Evolutionary conservation across 75 land plant genomes (phyloP).

Genomic region (Selaginella tamariscina): DNA sequence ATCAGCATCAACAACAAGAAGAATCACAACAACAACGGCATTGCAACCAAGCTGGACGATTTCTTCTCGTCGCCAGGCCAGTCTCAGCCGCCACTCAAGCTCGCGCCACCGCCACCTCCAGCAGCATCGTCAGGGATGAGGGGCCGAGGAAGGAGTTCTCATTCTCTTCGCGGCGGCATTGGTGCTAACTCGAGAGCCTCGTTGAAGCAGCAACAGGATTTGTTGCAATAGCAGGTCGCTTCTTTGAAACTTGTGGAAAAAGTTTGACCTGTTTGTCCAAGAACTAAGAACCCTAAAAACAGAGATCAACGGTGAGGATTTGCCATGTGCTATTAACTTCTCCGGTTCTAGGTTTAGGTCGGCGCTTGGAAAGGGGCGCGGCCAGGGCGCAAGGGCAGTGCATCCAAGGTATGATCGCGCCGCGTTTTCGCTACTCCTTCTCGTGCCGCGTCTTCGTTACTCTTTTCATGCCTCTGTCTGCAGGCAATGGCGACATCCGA

Average conservation of each 20-base stretch:
- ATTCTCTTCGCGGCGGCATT: conserved; percentile 3
- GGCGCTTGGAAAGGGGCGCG: neutral
- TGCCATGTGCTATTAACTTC: conserved; percentile 3
- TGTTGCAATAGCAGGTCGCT: neutral
- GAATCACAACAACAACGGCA: conserved; percentile 10
- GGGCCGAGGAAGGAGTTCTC: conserved; percentile 4
- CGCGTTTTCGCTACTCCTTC: conserved; percentile 3
- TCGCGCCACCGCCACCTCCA: conserved; percentile 76
- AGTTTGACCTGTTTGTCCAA: conserved; percentile 3
- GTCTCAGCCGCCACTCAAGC: conserved; percentile 32
- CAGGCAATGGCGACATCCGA: conserved; percentile 4
- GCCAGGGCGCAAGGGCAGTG: neutral
- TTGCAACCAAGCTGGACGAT: conserved; percentile 19
- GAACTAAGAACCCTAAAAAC: conserved; percentile 2
- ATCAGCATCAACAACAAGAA: conserved; percentile 14
- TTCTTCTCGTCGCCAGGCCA: conserved; percentile 47
- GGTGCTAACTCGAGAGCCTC: conserved; percentile 1
- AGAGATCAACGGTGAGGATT: conserved; percentile 3
- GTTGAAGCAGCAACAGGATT: conserved; percentile 3
- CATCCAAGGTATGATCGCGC: conserved; percentile 3
- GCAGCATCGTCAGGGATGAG: conserved; percentile 13
- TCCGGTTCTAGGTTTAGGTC: conserved; percentile 1
- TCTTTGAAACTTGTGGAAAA: conserved; percentile 2
- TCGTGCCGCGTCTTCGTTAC: neutral
- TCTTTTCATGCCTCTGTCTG: neutral